Evolutionary conservation across 2,329 filamentous ascomycete species (phyloP), one percentile per base, ranked within the genome.

Genomic region (Ascochyta lentis): DNA sequence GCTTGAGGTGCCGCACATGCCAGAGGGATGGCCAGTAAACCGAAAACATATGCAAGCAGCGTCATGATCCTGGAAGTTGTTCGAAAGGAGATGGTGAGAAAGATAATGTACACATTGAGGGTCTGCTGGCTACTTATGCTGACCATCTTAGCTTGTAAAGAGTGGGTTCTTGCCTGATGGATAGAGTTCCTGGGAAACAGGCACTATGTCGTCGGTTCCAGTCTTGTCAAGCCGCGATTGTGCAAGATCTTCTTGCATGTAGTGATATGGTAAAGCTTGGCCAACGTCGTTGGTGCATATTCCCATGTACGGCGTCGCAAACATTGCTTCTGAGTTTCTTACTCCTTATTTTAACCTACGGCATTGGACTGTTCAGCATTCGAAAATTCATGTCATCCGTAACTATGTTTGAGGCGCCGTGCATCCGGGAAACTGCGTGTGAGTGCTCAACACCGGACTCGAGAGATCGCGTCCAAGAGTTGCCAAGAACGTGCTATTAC

Each of bases 1-100:
- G 19, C 47, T 34, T 51, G 53, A n/a, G 53, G 53, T 12, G 42
- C 53, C 4, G 53, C 53, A 33, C 9, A 50, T 34, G 7, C 42
- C 6, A 47, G 6, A n/a, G 53, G 26, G 2, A 47, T 13, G 10
- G 37, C 24, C 23, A 56, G n/a, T 2, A 56, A 19, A 6, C 47
- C 37, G 3, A 51, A 3, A 5, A 43, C n/a, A n/a, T 24, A 43
- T 15, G 8, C 34, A 3, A 50, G 37, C 7, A 8, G 37, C 6
- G 7, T 27, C 53, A 47, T 56, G 37, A 13, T 43, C 5, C 12
- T 29, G 15, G 13, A 23, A 15, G 1, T n/a, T 8, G 19, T 15
- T 6, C 3, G 16, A 26, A 12, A 26, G 1, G 4, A 24, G 6
- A 23, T 42, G 13, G 8, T 3, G n/a, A 2, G 7, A n/a, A 16